Base-by-base conservation (phyloP, 1,139 yeast species). In the Geotrichum bryndzae region DNA sequence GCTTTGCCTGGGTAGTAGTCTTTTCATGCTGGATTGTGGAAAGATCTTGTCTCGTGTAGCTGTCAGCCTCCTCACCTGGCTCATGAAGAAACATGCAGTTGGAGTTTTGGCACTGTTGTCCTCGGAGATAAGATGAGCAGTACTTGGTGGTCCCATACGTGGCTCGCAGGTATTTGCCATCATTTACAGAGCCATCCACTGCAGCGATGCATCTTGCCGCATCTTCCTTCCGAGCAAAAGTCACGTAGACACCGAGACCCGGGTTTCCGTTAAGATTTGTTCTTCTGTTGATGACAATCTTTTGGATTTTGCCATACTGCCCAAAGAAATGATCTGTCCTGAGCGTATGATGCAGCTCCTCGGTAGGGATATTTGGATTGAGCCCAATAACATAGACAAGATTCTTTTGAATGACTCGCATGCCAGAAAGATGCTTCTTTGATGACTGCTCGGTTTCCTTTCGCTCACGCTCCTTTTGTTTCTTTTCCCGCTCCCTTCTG, bases 11-110 rank as follows among this genome's bases (percentile, higher is more conserved):
- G 48, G n/a, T 18, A 23, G 55, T 53, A 13, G 41, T 53, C 46
- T 38, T 50, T 86, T 85, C 59, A 65, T 76, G 79, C 70, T 88
- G 91, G 72, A 89, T 88, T n/a, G 96, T 88, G 15, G 92, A 86
- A 72, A 91, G 81, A 72, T 92, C 97, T 73, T 92, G 94, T 75
- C 97, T 86, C 45, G 97, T 90, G 75, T 90, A 94, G 6, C 96
- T 87, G 71, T 95, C 99, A 1, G 98, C 98, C 74, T 95, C 99
- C 77, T 95, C 99, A 64, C 99, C 99, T 2, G 99, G 99, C 75
- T 94, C 99, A 74, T 94, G 99, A 70, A 94, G 80, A 72, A 94
- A 94, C 99, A 95, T 94, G 81, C 99, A 94, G 73, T 91, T 91
- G 64, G 98, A 98, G 75, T 94, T 94, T 63, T 97, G 99, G 77